Evolutionary conservation across 1,139 yeast species (phyloP).

Genomic region (Kodamaea sp.): DNA sequence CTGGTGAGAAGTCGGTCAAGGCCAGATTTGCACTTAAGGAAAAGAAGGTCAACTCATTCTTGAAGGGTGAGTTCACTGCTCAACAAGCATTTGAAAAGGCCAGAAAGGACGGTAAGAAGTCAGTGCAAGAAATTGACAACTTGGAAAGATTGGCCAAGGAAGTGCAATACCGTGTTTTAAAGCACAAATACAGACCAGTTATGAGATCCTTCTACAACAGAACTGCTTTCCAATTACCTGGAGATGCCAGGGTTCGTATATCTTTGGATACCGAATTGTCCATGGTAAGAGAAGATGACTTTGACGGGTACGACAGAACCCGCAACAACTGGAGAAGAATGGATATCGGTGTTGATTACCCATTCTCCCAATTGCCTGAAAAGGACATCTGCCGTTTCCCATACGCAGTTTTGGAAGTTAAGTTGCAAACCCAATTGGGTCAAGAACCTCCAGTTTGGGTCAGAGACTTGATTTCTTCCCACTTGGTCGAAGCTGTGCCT

Average conservation of each 20-base stretch:
- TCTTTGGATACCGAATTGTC: conserved; percentile 93
- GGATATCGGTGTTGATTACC: conserved; percentile 98
- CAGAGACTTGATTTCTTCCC: conserved; percentile 85
- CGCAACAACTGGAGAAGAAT: conserved; percentile 95
- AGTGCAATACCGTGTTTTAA: conserved; percentile 84
- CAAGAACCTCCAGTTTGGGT: conserved; percentile 99
- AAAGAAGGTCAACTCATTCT: conserved; percentile 80
- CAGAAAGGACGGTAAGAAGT: conserved; percentile 89
- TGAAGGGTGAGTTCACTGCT: conserved; percentile 83
- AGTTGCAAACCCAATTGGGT: conserved; percentile 94
- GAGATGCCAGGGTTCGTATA: conserved; percentile 97
- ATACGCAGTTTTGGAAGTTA: conserved; percentile 95
- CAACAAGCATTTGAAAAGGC: conserved; percentile 88
- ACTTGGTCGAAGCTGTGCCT: conserved; percentile 96
- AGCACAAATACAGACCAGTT: conserved; percentile 86
- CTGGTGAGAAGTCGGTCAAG: conserved; percentile 97
- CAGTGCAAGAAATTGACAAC: conserved; percentile 83
- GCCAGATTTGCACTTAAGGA: conserved; percentile 94
- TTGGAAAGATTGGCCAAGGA: conserved; percentile 91
- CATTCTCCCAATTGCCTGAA: conserved; percentile 81
- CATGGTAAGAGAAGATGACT: conserved; percentile 96
- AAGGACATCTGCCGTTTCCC: conserved; percentile 91
- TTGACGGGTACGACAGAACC: conserved; percentile 90
- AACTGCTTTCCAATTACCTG: conserved; percentile 98
- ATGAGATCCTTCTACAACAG: conserved; percentile 95